Base-by-base conservation (phyloP, 2,329 filamentous ascomycete genomes). In the Colletotrichum tofieldiae region DNA sequence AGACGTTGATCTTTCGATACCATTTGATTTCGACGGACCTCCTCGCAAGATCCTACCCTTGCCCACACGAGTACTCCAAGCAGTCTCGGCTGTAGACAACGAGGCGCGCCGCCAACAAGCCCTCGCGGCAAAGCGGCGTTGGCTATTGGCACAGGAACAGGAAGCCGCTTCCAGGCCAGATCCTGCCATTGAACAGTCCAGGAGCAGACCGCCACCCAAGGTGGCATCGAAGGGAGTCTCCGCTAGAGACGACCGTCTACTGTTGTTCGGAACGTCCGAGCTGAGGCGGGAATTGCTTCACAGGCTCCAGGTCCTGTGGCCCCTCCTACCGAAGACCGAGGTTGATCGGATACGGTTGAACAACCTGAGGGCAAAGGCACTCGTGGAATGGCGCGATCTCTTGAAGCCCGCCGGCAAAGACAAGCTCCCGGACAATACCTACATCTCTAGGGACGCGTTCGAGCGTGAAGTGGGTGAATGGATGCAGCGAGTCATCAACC, bases 371-470 rank as follows among this genome's bases (percentile, higher is more conserved):
- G 23, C 55, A 20, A 41, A 39, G 55, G 23, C 55, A 18, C 37
- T 58, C n/a, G 37, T n/a, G 37, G 55, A 41, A 39, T 41, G 55
- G 55, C 55, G 37, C n/a, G 23, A 41, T 14, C 55, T 41, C 23
- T 6, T 58, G 35, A 26, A 18, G 5, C 55, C 37, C 14, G n/a
- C 37, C n/a, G 37, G 37, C n/a, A 58, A 20, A 16, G n/a, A 23
- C 35, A 1, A 14, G 55, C 55, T 58, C n/a, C 55, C 37, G 4
- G n/a, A 37, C 4, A 41, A 58, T 26, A 26, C 35, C n/a, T 58
- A 39, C 37, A 58, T 58, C 3, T 9, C 55, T 16, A 58, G n/a
- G 55, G n/a, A 41, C 14, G 35, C n/a, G n/a, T 58, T 58, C n/a
- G n/a, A 58, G 6, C 55, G 35, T 12, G 14, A 58, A 26, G 35